Base-by-base conservation (phyloP, 2,329 filamentous ascomycete genomes). In the Sphaerostilbella broomeana region DNA sequence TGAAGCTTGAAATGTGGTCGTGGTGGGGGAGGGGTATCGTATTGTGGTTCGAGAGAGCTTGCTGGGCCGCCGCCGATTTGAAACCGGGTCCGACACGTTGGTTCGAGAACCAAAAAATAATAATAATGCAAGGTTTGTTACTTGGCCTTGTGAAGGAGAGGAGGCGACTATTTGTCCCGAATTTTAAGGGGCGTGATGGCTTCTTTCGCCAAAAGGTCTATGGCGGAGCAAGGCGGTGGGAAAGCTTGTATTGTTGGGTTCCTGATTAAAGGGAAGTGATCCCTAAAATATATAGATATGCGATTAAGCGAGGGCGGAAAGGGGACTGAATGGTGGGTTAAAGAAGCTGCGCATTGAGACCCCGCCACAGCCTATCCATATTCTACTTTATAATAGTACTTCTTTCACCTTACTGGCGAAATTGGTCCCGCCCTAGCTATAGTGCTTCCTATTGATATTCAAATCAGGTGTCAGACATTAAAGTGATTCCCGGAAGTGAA, bases 301-400 rank as follows among this genome's bases (percentile, higher is more conserved):
- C 48, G 36, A 49, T 48, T 51, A 51, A 46, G 34, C 45, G 48
- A 40, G 38, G 30, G 33, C 39, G 25, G 42, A 24, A 35, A 11
- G 17, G 15, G 13, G 18, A 26, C 24, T 8, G 13, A 6, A 31
- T 10, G 38, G 18, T 33, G 25, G 35, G 26, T 21, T 20, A 24
- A 12, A n/a, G 13, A 31, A 31, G 35, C 36, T 29, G 28, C 36
- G 36, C 27, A 29, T 15, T 25, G 24, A 34, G 18, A 27, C 29
- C 15, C 18, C 24, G 25, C 30, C 22, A 30, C 37, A n/a, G n/a
- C n/a, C n/a, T n/a, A n/a, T n/a, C n/a, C n/a, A n/a, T n/a, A n/a
- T n/a, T n/a, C n/a, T n/a, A n/a, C n/a, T n/a, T n/a, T n/a, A n/a
- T n/a, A n/a, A n/a, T n/a, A n/a, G n/a, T n/a, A n/a, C n/a, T n/a